Evolutionary conservation across 495 filamentous ascomycete genomes (phyloP), one percentile per base, ranked within the genome.

Genomic region (Daldinia caldariorum): DNA sequence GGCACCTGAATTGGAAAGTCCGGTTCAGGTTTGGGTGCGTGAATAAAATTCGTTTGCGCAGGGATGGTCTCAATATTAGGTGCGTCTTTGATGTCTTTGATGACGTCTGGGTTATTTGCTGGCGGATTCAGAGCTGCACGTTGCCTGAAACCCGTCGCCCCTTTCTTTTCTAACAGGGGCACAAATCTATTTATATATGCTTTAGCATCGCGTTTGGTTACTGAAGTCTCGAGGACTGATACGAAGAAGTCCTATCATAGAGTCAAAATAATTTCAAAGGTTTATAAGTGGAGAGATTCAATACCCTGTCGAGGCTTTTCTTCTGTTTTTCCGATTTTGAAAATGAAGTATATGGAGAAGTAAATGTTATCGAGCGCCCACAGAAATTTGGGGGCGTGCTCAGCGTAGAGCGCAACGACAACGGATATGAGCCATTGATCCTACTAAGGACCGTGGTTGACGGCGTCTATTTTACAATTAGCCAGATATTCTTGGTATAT

Each of bases 171-270:
- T 62, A 67, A 79, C 60, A 74, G 74, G 50, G 85, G 84, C 45
- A 88, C 88, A 77, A 95, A 93, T 37, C 89, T 92, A 61, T 93
- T 88, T 8, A 97, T 82, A 73, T 97, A 97, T 8, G 90, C 88
- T 77, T 90, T 92, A 49, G 94, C 94, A 79, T 97, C 94, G 59
- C 94, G 89, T 78, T 92, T 94, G 0, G 94, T 97, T 1, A 93
- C 89, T 4, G 93, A 91, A 12, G 94, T 92, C 70, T 87, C 90
- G 20, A 97, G 82, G 6, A 97, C 84, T 31, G 92, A 93, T 9
- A 94, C 84, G 69, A 93, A 90, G 69, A 95, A 89, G 79, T 94
- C 91, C 92, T 95, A 47, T 41, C 14, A 12, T 49, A 35, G 6
- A n/a, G 55, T 58, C 54, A 71, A 75, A 70, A 31, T 59, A 53